Percentiles rank a stretch among this genome's conserved stretches.
phyloP scores from a whole-genome alignment of 2,329 filamentous ascomycete genomes.

The Teratosphaeria nubilosa region DNA sequence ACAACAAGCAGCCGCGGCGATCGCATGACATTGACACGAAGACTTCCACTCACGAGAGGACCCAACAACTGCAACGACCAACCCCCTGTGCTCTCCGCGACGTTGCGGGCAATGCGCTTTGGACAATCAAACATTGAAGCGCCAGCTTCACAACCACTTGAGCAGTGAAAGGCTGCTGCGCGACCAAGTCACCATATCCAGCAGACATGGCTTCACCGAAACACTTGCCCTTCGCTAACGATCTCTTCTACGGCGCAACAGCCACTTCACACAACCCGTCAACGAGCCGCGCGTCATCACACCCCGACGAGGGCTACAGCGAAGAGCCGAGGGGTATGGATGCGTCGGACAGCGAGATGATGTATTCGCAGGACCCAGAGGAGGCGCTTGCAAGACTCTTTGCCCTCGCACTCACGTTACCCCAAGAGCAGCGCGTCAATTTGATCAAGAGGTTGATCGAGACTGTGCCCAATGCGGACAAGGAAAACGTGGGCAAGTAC shows the following conservation, averaged over 20 bases:
- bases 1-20: neutral
- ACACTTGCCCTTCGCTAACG: neutral
- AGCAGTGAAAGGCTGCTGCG: neutral
- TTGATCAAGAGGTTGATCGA: conserved; percentile 4
- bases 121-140: neutral
- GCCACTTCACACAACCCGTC: neutral
- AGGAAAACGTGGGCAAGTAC: conserved; percentile 9
- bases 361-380: conserved; percentile 3
- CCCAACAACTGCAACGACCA: neutral
- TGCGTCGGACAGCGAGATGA: conserved; percentile 19
- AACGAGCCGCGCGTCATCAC: neutral
- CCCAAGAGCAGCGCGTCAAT: conserved; percentile 3
- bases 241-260: neutral
- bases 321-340: conserved; percentile 50
- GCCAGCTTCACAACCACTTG: neutral
- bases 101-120: neutral
- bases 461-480: conserved; percentile 11
- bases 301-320: neutral
- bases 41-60: neutral
- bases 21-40: neutral
- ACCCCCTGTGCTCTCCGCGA: neutral
- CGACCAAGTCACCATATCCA: neutral
- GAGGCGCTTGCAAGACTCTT: conserved; percentile 2
- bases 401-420: conserved; percentile 3
- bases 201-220: neutral